A percentile compares a stretch with the other conserved stretches of the same genome.
Evolutionary conservation across 495 filamentous ascomycete species (phyloP).

Genomic region (Coniosporium apollinis): DNA sequence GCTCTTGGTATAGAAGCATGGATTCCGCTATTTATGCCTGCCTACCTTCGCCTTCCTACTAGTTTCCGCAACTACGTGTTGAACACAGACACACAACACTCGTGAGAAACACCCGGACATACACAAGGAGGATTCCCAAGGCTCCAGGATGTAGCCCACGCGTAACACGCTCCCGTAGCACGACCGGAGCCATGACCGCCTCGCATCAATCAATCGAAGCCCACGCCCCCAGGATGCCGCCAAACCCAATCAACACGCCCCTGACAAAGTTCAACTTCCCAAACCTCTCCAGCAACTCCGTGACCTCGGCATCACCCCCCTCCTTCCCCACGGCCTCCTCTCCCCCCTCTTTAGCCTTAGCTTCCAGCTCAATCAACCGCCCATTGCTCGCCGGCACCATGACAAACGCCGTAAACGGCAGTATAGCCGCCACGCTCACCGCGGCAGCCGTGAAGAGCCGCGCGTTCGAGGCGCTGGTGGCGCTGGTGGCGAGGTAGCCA

Average conservation of each 20-base stretch:
- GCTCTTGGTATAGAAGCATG: no score
- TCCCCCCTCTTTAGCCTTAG: slow-evolving; percentile 2
- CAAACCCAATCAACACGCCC: slow-evolving; percentile 4
- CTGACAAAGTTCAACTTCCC: slow-evolving; percentile 5
- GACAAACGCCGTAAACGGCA: slow-evolving; percentile 2
- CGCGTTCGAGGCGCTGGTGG: not conserved
- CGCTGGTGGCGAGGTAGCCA: slow-evolving; percentile 5
- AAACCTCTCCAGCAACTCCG: slow-evolving; percentile 7
- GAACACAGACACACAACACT: no score
- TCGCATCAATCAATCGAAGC: no score
- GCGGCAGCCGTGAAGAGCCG: slow-evolving; percentile 5
- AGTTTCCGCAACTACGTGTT: no score
- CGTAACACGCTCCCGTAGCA: no score
- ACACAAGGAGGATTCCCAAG: no score
- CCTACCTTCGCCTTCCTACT: no score
- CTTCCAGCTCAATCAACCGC: slow-evolving; percentile 7
- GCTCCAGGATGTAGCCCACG: no score
- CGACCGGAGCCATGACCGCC: no score
- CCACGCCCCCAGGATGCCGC: slow-evolving; percentile 5
- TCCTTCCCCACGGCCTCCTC: slow-evolving; percentile 3
- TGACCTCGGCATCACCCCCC: slow-evolving; percentile 4
- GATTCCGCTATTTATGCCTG: no score
- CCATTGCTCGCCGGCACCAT: slow-evolving; percentile 8
- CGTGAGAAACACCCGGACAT: no score
- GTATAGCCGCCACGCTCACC: slow-evolving; percentile 4